Evolutionary conservation across 768 basidiomycete genomes (phyloP), one percentile per base, ranked within the genome.

Genomic region (Melanogaster broomeanus): DNA sequence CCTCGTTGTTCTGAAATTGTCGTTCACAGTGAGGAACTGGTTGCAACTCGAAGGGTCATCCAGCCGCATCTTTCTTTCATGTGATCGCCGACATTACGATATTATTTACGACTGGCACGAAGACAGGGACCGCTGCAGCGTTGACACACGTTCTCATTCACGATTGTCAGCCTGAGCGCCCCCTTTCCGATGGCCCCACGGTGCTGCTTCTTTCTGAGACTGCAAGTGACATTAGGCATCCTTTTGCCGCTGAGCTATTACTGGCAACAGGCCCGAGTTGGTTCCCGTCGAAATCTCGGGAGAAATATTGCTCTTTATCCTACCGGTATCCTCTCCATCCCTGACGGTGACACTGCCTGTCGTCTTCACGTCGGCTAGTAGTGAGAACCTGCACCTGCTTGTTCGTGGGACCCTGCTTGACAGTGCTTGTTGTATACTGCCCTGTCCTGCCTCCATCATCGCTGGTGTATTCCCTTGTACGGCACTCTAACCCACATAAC

Each of bases 111-210:
- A 15, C 41, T n/a, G n/a, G n/a, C 21, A 24, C 41, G 41, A 24
- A 12, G 41, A 25, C 18, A 22, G 41, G 16, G 9, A 25, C 21
- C 21, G 22, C 24, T 21, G 24, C 35, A 25, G 15, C 21, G 22
- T n/a, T 21, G 24, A 22, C 46, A 48, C 35, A 16, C 25, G 33
- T 49, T 38, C 28, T 41, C 28, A 10, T 37, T 49, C 19, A 34
- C 34, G 21, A 43, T 40, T 39, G 4, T 41, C n/a, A 28, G 7
- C 30, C n/a, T n/a, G n/a, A n/a, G n/a, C n/a, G n/a, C n/a, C n/a
- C n/a, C n/a, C n/a, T n/a, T 41, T 2, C 46, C 19, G 31, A 28
- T 35, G 47, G n/a, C n/a, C 30, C 54, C 66, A 59, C 58, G 60
- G 52, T 68, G 55, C 56, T n/a, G n/a, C n/a, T n/a, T n/a, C n/a